These are phyloP conservation scores for Beauveria sp. DNA, from an alignment of 2,329 filamentous ascomycete species.

Conservation along the genomic window DNA sequence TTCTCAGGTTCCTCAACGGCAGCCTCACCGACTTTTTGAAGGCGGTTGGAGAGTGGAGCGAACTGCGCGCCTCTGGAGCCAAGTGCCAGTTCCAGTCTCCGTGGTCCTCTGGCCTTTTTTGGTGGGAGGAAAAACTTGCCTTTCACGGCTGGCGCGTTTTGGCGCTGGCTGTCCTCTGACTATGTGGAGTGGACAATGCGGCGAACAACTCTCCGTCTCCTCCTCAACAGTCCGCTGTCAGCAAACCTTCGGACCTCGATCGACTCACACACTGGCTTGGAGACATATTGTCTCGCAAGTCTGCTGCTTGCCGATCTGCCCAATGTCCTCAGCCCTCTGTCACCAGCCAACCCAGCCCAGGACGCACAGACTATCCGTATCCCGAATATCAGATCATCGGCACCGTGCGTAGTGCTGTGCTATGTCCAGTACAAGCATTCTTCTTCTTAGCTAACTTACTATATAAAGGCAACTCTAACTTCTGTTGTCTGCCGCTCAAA, in stretches of 20 bases:
- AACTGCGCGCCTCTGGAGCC: conserved; percentile 4
- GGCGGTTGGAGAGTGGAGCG: conserved; percentile 19
- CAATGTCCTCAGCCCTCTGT: too few relatives aligned
- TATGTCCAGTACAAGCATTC: neutral
- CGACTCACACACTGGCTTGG: neutral
- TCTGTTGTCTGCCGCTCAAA: neutral
- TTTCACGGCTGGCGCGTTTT: neutral
- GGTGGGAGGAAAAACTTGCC: neutral
- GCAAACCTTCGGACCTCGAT: neutral
- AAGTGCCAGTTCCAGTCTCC: neutral
- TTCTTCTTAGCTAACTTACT: neutral
- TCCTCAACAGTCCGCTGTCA: neutral
- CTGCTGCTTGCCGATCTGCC: neutral
- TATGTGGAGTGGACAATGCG: neutral
- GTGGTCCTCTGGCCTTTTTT: too few relatives aligned
- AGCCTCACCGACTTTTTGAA: conserved; percentile 26
- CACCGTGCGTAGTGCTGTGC: too few relatives aligned
- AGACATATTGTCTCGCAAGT: neutral
- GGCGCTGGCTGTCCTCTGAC: neutral
- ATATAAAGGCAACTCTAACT: neutral
- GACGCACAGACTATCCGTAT: neutral
- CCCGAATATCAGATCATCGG: neutral
- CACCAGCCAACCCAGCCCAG: neutral
- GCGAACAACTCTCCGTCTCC: neutral
- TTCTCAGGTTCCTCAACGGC: neutral